A percentile compares a stretch with the other conserved stretches of the same genome.
Conservation (phyloP, 306 rosid genomes). For the Begonia masoniana region DNA sequence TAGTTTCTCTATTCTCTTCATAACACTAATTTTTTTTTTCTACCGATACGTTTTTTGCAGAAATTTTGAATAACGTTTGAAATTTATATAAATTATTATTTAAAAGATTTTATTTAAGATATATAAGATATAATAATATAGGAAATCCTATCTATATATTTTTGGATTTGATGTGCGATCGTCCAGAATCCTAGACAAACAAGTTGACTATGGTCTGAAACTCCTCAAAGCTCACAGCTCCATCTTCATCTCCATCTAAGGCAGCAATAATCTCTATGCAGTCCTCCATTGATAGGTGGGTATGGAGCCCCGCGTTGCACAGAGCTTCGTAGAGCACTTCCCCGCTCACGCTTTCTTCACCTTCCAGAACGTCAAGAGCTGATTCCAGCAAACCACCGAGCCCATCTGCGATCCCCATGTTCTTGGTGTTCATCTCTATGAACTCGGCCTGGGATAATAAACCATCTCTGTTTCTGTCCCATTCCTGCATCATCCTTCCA, state of each 20-base stretch:
- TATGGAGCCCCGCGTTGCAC: constrained; percentile 20
- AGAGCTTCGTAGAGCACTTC: constrained; percentile 37
- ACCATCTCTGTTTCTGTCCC: constrained; percentile 55
- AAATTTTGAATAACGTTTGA: no score
- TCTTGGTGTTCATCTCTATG: constrained; percentile 40
- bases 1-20: no score
- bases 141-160: no score
- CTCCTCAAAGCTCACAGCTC: constrained; percentile 47
- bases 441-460: constrained; percentile 36
- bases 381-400: constrained; percentile 19
- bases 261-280: constrained; percentile 44
- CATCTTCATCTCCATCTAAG: constrained; percentile 64
- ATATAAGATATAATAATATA: no score
- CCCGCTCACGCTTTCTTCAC: constrained; percentile 34
- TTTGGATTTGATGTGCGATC: no score
- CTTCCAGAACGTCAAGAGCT: constrained; percentile 33
- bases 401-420: constrained; percentile 29
- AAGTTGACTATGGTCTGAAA: constrained; percentile 38
- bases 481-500: constrained; percentile 46
- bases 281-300: constrained; percentile 23
- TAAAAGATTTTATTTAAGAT: no score
- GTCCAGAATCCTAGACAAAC: constrained; percentile 14
- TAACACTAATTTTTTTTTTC: no score
- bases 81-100: no score
- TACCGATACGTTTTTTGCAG: no score